Evolutionary conservation across 179 eudicot genomes (phyloP).

Genomic region (Nepenthes alata): DNA sequence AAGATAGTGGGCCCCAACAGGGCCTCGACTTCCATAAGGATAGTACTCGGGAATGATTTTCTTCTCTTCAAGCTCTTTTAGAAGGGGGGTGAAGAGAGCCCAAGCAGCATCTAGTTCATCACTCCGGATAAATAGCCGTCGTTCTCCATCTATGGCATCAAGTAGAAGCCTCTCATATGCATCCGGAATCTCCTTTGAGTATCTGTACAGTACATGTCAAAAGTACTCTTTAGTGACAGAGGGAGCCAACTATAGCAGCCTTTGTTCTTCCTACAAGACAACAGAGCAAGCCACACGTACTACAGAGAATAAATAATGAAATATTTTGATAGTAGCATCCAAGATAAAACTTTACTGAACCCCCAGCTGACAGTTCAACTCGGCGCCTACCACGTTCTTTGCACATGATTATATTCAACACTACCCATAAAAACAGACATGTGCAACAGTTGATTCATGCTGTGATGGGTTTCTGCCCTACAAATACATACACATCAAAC

Average conservation of each 20-base stretch:
- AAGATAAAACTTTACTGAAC: no score
- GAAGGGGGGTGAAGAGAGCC: slow-evolving; percentile 77
- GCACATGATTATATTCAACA: no score
- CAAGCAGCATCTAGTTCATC: slow-evolving; percentile 96
- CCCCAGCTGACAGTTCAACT: no score
- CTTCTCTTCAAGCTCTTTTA: slow-evolving; percentile 74
- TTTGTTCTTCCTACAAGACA: no score
- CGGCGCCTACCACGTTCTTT: no score
- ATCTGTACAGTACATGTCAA: slow-evolving; percentile 25
- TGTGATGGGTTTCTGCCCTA: no score
- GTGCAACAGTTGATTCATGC: no score
- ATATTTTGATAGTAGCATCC: no score
- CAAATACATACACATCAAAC: no score
- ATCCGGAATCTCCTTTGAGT: slow-evolving; percentile 89
- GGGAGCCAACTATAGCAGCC: not conserved
- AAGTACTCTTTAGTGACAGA: not conserved
- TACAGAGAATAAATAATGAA: no score
- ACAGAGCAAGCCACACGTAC: no score
- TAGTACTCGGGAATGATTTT: slow-evolving; percentile 70
- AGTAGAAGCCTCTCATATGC: slow-evolving; percentile 93
- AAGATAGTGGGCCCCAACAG: slow-evolving; percentile 91
- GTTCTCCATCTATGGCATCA: slow-evolving; percentile 94
- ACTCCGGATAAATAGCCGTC: slow-evolving; percentile 81
- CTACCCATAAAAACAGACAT: no score
- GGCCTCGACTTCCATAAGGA: slow-evolving; percentile 93